Base-by-base conservation (phyloP, 257 asterid genomes). In the Salvia rosmarinus region DNA sequence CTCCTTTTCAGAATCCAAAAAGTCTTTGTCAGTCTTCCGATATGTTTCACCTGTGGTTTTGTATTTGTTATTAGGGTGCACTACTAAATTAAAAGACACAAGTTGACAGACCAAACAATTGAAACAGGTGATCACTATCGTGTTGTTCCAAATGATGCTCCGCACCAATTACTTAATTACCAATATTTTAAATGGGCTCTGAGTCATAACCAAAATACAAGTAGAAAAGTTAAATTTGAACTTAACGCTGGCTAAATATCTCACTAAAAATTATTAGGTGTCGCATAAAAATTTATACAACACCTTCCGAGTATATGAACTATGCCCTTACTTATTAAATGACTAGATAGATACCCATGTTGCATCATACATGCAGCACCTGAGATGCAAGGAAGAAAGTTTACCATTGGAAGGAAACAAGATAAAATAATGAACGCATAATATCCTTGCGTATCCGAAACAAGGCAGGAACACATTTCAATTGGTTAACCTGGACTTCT, bases 1-100 rank as follows among this genome's bases (percentile, higher is more conserved):
- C 83, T 95, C 98, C 73, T 80, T 95, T 82, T 91, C 98, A 64
- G 99, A 87, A 72, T 88, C 96, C 85, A 95, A 79, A 79, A 95
- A 95, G 28, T 83, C 91, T 67, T 32, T 80, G 79, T 95, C 99
- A 10, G 98, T 95, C 80, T 79, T 85, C 85, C 86, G 87, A 80
- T 89, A 95, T n/a, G 95, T 92, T 61, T 85, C 91, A 78, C 95
- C 99, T 95, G 94, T 64, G 7, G 71, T 47, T 49, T 57, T 54
- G 57, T 63, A 68, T 6, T 21, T 74, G 79, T 78, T 25, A 73
- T 62, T 23, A 61, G 44, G n/a, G 47, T 43, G 40, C 71, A 56
- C 10, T 43, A 35, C 6, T 19, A 67, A 46, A 12, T 59, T n/a
- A 34, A 59, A 64, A 62, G 61, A 56, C 51, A 63, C 46, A 49